Percentiles rank a stretch among this genome's conserved stretches.
These are phyloP conservation scores for Penicillium crustosum DNA, from an alignment of 2,329 filamentous ascomycete genomes.

Conservation along the genomic window DNA sequence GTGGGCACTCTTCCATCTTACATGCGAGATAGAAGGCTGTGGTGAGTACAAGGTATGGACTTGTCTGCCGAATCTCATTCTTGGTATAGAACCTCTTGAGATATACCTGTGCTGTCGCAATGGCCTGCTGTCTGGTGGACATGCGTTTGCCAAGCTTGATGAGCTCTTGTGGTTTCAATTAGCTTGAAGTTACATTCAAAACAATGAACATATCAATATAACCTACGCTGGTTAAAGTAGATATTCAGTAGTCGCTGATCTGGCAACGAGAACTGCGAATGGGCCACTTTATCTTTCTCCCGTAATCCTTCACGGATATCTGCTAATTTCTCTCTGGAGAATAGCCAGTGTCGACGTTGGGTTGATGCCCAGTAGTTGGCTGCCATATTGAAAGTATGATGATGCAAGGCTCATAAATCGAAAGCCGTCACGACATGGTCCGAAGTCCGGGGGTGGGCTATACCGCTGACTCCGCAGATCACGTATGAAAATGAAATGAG, in stretches of 20 bases:
- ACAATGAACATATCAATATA: background rate
- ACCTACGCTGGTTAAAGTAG: constrained; percentile 84
- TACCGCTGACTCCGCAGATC: constrained; percentile 10
- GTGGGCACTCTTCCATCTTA: constrained; percentile 97
- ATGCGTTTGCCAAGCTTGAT: constrained; percentile 81
- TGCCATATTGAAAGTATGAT: constrained; percentile 61
- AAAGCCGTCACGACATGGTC: constrained; percentile 11
- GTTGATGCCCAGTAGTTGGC: constrained; percentile 97
- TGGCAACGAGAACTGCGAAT: constrained; percentile 78
- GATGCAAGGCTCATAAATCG: constrained; percentile 2
- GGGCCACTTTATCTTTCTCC: constrained; percentile 70
- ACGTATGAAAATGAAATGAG: constrained; percentile 10
- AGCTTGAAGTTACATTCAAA: background rate
- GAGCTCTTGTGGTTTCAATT: constrained; percentile 55
- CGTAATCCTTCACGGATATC: constrained; percentile 74
- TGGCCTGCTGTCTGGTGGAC: constrained; percentile 80
- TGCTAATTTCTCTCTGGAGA: constrained; percentile 76
- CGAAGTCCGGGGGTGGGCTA: constrained; percentile 5
- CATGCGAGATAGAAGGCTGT: constrained; percentile 93
- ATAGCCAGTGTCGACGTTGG: constrained; percentile 86
- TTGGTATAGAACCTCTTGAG: constrained; percentile 90
- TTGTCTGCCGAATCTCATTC: constrained; percentile 87
- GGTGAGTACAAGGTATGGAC: constrained; percentile 88
- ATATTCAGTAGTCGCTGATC: constrained; percentile 81
- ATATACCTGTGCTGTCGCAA: constrained; percentile 93